A percentile compares a stretch with the other conserved stretches of the same genome.
Conservation (phyloP, 163 green algal genomes). For the Picocystis sp. region DNA sequence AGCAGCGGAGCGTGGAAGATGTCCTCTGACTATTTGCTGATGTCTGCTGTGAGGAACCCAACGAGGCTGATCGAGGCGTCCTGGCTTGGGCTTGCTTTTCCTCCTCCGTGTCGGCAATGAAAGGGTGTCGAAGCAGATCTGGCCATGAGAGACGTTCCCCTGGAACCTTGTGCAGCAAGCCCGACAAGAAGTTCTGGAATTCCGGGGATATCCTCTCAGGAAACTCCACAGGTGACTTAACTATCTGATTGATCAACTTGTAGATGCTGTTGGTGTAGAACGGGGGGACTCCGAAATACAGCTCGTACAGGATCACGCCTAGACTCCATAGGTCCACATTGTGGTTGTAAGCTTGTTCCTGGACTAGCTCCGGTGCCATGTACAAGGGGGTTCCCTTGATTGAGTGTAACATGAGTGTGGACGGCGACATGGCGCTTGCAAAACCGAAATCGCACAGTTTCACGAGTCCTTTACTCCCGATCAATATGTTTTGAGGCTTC, state of each 20-base stretch:
- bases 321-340: constrained; percentile 91
- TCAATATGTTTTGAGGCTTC: constrained; percentile 98
- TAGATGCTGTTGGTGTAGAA: constrained; percentile 99
- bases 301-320: constrained; percentile 97
- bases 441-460: constrained; percentile 99
- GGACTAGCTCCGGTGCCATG: constrained; percentile 98
- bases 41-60: too few relatives aligned
- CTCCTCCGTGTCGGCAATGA: constrained; percentile 62
- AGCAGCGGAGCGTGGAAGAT: too few relatives aligned
- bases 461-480: constrained; percentile 56
- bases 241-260: constrained; percentile 84
- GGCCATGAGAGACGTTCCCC: constrained; percentile 72
- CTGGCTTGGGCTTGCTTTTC: constrained; percentile 23
- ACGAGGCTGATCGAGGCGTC: too few relatives aligned
- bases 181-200: constrained; percentile 85
- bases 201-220: constrained; percentile 63
- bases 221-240: constrained; percentile 67
- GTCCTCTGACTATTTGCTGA: too few relatives aligned
- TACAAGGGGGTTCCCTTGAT: constrained; percentile 98
- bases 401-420: constrained; percentile 84
- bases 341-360: constrained; percentile 85
- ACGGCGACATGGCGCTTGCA: constrained; percentile 75
- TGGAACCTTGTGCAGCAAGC: constrained; percentile 18
- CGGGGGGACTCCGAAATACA: constrained; percentile 83
- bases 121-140: constrained; percentile 80